Base-by-base conservation (phyloP, 139 green algal species). In the Parachlorella kessleri region DNA sequence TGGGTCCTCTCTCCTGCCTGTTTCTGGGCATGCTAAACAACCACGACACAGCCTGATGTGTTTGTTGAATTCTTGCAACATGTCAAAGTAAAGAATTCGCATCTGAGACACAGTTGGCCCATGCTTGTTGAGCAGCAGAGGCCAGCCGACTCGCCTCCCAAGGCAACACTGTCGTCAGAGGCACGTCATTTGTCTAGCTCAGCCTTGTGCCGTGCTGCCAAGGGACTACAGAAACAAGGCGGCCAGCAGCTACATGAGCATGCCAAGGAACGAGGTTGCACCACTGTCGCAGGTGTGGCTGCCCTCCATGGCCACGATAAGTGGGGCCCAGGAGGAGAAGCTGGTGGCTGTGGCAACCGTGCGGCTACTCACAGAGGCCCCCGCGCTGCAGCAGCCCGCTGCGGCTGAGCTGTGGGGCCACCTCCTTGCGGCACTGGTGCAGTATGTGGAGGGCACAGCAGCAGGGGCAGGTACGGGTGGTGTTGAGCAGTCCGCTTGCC, bases 231-330 rank as follows among this genome's bases (percentile, higher is more conserved):
- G n/a, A n/a, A n/a, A n/a, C n/a, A n/a, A n/a, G n/a, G n/a, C n/a
- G n/a, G n/a, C n/a, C n/a, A n/a, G n/a, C n/a, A n/a, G n/a, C n/a
- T n/a, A n/a, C n/a, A n/a, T n/a, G n/a, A n/a, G n/a, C n/a, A n/a
- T n/a, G n/a, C n/a, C n/a, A n/a, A n/a, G n/a, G n/a, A n/a, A n/a
- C n/a, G n/a, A n/a, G n/a, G n/a, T n/a, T n/a, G n/a, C n/a, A n/a
- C n/a, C n/a, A n/a, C n/a, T n/a, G n/a, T n/a, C n/a, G 1, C 81
- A 91, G 88, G 85, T 95, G 37, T 96, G 92, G 92, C 75, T 93
- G 38, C 88, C 89, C 48, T 90, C 80, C 38, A 73, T 95, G 74
- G 9, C 81, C 18, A 59, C 23, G 33, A 75, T 96, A 7, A 82
- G 83, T 10, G 90, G 92, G 3, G 66, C 86, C 2, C 76, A 90